These are phyloP conservation scores for Tricholoma hemisulphureum DNA, from an alignment of 768 basidiomycete genomes.

Conservation along the genomic window DNA sequence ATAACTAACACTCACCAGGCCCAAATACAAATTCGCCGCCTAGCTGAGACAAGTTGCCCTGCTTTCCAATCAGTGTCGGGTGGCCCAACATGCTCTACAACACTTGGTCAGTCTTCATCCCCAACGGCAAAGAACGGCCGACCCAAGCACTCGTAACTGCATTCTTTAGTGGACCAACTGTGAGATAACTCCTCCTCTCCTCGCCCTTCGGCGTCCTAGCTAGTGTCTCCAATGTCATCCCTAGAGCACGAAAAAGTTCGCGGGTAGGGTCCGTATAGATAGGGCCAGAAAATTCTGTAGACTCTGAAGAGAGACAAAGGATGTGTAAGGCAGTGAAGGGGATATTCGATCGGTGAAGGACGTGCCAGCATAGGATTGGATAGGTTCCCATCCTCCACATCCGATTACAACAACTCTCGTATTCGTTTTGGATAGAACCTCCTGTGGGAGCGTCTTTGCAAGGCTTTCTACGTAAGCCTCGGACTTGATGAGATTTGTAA, in stretches of 20 bases:
- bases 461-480: conserved; percentile 52
- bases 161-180: conserved; percentile 26
- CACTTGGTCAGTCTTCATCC: not conserved
- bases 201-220: conserved; percentile 44
- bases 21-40: conserved; percentile 66
- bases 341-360: not conserved
- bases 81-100: conserved; percentile 39
- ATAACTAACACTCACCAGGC: conserved; percentile 40
- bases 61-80: conserved; percentile 52
- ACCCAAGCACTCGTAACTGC: conserved; percentile 47
- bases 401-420: conserved; percentile 52
- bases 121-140: conserved; percentile 6
- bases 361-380: conserved; percentile 48
- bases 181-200: conserved; percentile 47
- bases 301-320: conserved; percentile 30
- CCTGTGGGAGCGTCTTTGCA: conserved; percentile 35
- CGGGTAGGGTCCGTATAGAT: conserved; percentile 70
- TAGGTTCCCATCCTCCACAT: conserved; percentile 56
- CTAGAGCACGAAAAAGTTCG: conserved; percentile 55
- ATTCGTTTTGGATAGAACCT: conserved; percentile 38
- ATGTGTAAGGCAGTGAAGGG: not conserved
- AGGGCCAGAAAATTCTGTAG: conserved; percentile 40
- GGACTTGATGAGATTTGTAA: not conserved
- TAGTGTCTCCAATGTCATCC: conserved; percentile 55
- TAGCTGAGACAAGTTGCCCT: conserved; percentile 59